A percentile compares a stretch with the other conserved stretches of the same genome.
phyloP scores from a whole-genome alignment of 345 rosid genomes.

The Bretschneidera sinensis region DNA sequence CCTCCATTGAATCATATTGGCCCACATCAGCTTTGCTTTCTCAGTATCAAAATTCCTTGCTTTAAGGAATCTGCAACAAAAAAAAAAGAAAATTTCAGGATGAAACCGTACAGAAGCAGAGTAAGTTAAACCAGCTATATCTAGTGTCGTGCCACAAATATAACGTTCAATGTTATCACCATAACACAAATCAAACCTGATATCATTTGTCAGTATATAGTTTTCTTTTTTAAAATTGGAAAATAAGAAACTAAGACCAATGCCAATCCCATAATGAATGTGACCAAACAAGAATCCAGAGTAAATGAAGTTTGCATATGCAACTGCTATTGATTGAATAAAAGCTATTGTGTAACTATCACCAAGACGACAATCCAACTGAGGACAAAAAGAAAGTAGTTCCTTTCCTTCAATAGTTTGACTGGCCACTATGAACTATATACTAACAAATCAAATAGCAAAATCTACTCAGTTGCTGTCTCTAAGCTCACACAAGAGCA shows the following conservation, averaged over 20 bases:
- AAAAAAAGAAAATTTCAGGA: conserved; percentile 5
- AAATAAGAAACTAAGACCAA: background rate
- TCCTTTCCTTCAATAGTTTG: too few species aligned
- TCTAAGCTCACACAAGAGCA: too few species aligned
- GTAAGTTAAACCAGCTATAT: background rate
- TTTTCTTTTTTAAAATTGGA: too few species aligned
- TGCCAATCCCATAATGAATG: too few species aligned
- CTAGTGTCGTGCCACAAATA: background rate
- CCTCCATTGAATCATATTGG: conserved; percentile 87
- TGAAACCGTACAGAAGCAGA: background rate
- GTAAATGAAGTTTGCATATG: too few species aligned
- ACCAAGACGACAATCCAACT: too few species aligned
- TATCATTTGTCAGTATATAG: too few species aligned
- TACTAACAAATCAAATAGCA: too few species aligned
- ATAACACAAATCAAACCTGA: background rate
- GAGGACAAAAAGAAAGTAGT: too few species aligned
- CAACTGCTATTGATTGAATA: background rate
- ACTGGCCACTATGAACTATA: too few species aligned
- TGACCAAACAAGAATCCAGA: too few species aligned
- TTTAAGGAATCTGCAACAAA: conserved; percentile 59
- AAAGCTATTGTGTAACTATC: background rate
- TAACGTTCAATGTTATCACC: background rate
- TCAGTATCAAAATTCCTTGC: conserved; percentile 87
- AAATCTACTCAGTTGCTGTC: too few species aligned
- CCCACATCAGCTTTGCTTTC: conserved; percentile 83